Percentiles rank a stretch among this genome's conserved stretches.
phyloP scores from a whole-genome alignment of 179 eudicot species.

The Nepenthes alata region DNA sequence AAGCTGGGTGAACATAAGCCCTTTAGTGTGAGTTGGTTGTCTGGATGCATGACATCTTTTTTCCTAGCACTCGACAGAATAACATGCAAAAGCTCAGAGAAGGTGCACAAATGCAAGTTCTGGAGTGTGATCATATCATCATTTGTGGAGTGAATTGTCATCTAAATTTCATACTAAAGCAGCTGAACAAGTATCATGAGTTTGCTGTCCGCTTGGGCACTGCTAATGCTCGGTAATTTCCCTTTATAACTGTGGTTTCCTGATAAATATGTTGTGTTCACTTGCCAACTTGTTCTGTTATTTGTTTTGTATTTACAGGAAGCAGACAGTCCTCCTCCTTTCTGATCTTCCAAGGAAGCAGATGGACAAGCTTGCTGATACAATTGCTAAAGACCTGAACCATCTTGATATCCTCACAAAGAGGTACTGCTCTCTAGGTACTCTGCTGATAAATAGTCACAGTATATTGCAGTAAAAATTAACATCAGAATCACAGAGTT shows the following conservation, averaged over 20 bases:
- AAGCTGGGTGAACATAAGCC: slow-evolving; percentile 18
- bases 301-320: slow-evolving; percentile 32
- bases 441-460: not conserved
- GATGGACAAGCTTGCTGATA: slow-evolving; percentile 70
- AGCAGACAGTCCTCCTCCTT: slow-evolving; percentile 85
- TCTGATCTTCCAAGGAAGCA: slow-evolving; percentile 92
- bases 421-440: slow-evolving; percentile 30
- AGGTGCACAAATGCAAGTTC: slow-evolving; percentile 90
- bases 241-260: not conserved
- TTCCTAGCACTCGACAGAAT: slow-evolving; percentile 39
- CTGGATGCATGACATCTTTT: slow-evolving; percentile 11
- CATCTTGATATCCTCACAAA: slow-evolving; percentile 83
- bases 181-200: slow-evolving; percentile 84
- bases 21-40: slow-evolving; percentile 7
- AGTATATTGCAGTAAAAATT: not conserved
- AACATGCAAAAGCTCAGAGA: slow-evolving; percentile 93
- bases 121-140: slow-evolving; percentile 83
- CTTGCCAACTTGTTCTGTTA: slow-evolving; percentile 3
- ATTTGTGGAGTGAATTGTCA: slow-evolving; percentile 90
- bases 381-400: slow-evolving; percentile 64
- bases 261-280: not conserved
- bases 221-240: slow-evolving; percentile 63
- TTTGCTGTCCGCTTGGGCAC: slow-evolving; percentile 82
- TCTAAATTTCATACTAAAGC: slow-evolving; percentile 70
- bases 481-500: not conserved